phyloP scores from a whole-genome alignment of 371 early-diverging fungal species.

The Chytridium lagenaria region DNA sequence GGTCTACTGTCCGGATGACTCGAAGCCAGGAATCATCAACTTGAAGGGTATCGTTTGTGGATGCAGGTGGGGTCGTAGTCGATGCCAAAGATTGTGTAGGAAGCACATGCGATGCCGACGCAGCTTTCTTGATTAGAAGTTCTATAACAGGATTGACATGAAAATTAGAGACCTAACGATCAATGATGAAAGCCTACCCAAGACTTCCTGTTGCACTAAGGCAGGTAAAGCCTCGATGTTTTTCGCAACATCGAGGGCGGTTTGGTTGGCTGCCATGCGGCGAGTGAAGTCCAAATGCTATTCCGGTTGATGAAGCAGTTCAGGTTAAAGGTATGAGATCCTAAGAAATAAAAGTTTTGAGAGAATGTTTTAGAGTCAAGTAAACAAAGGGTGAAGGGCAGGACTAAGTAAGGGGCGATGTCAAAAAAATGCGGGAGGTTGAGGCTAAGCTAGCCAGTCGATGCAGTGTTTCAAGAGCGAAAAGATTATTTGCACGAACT shows the following conservation, averaged over 20 bases:
- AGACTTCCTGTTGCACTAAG: background rate
- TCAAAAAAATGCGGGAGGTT: no score
- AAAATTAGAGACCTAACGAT: background rate
- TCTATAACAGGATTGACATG: background rate
- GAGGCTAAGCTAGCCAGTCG: no score
- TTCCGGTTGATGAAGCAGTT: no score
- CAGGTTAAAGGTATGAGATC: no score
- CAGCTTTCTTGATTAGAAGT: background rate
- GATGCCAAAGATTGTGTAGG: background rate
- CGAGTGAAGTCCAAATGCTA: background rate
- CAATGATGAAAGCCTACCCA: background rate
- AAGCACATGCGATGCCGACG: background rate
- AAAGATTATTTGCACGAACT: no score
- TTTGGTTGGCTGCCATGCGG: background rate
- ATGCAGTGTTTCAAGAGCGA: no score
- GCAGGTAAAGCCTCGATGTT: background rate
- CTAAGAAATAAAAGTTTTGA: no score
- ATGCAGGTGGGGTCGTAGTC: no score
- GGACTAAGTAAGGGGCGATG: no score
- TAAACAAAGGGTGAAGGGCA: no score
- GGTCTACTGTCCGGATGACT: slow-evolving; percentile 6
- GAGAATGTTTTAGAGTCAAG: no score
- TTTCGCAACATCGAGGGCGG: background rate
- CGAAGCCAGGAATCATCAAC: background rate
- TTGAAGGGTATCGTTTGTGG: background rate